Conservation (phyloP, 2,329 filamentous ascomycete species). For the Ceratocystis lukuohia region DNA sequence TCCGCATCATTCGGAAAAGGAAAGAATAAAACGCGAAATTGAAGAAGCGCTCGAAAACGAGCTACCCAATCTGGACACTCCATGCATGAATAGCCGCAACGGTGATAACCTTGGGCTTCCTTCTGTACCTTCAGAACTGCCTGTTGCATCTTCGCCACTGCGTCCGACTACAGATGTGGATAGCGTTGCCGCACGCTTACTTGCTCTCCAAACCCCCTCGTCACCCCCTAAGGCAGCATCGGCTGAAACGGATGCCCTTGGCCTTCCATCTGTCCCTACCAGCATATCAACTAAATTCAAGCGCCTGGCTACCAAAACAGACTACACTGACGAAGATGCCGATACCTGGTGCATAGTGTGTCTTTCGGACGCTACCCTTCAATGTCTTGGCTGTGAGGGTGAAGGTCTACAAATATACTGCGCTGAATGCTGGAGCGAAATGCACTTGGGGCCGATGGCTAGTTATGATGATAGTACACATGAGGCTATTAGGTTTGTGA, state of each 20-base stretch:
- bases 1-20: conserved; percentile 38
- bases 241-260: conserved; percentile 21
- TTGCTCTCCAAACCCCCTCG: conserved; percentile 33
- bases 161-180: conserved; percentile 26
- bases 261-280: conserved; percentile 33
- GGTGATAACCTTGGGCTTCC: conserved; percentile 27
- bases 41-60: conserved; percentile 31
- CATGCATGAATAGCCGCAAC: neutral
- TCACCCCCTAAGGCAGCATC: conserved; percentile 22
- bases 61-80: conserved; percentile 13
- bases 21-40: conserved; percentile 34
- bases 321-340: conserved; percentile 55
- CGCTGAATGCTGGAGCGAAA: conserved; percentile 64
- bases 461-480: conserved; percentile 59
- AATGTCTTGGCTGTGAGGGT: conserved; percentile 56
- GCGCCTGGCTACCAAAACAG: conserved; percentile 29
- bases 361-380: conserved; percentile 60
- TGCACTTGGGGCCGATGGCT: conserved; percentile 56
- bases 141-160: conserved; percentile 25
- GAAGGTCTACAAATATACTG: conserved; percentile 54
- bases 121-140: conserved; percentile 29
- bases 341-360: conserved; percentile 74
- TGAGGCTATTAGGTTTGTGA: conserved; percentile 46
- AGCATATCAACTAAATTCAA: conserved; percentile 34
- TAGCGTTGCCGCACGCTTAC: conserved; percentile 39